phyloP scores from a whole-genome alignment of 169 alveolate genomes.

The Condylostoma magnum region DNA sequence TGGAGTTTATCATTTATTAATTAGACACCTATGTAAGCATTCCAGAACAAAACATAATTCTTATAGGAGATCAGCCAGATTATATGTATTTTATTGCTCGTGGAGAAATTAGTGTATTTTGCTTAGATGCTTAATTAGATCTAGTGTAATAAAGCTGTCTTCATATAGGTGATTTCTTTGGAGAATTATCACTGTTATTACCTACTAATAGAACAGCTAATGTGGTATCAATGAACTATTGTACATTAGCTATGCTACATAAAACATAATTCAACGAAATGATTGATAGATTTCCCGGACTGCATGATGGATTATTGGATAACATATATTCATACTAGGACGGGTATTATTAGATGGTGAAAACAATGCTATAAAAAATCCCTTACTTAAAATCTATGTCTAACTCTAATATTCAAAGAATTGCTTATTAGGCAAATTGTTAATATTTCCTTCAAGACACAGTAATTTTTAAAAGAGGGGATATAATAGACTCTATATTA shows the following conservation, averaged over 20 bases:
- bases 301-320: not conserved
- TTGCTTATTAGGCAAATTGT: not conserved
- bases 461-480: not conserved
- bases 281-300: not conserved
- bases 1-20: not conserved
- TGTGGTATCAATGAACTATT: not conserved
- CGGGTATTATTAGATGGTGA: not conserved
- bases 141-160: not conserved
- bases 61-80: slow-evolving; percentile 22
- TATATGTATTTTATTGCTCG: slow-evolving; percentile 25
- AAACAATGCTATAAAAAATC: not conserved
- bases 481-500: not conserved
- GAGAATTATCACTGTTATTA: not conserved
- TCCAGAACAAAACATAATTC: slow-evolving; percentile 30
- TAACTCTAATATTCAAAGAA: not conserved
- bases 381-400: not conserved
- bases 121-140: not conserved
- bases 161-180: not conserved
- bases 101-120: slow-evolving; percentile 25
- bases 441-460: not conserved
- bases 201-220: not conserved
- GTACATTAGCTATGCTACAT: not conserved
- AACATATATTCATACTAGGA: not conserved
- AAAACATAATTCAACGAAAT: not conserved
- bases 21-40: not conserved